Evolutionary conservation across 768 basidiomycete species (phyloP), one percentile per base, ranked within the genome.

Genomic region (Lactifluus volemus): DNA sequence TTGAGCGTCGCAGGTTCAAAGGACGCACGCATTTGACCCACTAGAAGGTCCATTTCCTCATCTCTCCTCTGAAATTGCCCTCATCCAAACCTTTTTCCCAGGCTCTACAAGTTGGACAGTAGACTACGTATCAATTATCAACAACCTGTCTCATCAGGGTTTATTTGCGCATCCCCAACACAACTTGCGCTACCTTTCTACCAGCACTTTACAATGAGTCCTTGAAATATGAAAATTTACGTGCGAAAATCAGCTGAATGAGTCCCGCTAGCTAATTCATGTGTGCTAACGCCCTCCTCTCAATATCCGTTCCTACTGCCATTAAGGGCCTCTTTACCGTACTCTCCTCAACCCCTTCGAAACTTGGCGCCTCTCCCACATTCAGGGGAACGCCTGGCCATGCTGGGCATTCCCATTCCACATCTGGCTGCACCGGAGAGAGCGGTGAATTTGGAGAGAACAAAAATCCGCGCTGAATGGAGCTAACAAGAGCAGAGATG

Each of bases 1-100:
- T 98, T 54, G 78, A 72, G 25, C 78, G 89, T 55, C 81, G 95
- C 59, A 76, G 81, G 65, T 77, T 77, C 39, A 94, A 88, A 76
- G 89, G 91, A 9, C 80, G 95, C 61, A 82, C 82, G 73, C 89
- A 81, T 73, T 75, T 97, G 64, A 85, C 81, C 56, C 94, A 98
- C 74, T 98, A 76, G 47, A 53, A 62, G 56, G 61, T 58, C 29
- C 5, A 48, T 12, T 29, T 7, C 8, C 0, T 14, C 19, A 3
- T 12, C 9, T 38, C 38, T 11, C 39, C 17, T 47, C 5, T 2
- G 44, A 14, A 21, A 15, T 25, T 8, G 1, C 1, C 2, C 8
- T 38, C 1, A 44, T 45, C 7, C 3, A 41, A 34, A n/a, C 15
- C 8, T 53, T 8, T 5, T 32, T 8, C 4, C 44, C 25, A 62